phyloP scores from a whole-genome alignment of 257 asterid genomes.

The Nicotiana obtusifolia region DNA sequence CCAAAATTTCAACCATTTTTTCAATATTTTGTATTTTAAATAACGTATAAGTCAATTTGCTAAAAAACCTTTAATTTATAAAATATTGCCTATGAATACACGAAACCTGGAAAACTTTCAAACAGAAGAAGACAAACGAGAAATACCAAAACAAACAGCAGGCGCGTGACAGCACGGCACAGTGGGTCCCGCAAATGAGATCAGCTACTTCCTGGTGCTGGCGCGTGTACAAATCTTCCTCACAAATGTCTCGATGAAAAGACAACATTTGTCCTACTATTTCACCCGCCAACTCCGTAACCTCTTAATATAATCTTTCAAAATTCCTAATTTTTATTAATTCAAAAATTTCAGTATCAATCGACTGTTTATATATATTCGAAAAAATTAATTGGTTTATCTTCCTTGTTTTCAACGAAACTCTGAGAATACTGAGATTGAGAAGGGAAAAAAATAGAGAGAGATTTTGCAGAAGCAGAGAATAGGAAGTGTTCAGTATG shows the following conservation, averaged over 20 bases:
- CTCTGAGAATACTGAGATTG: neutral
- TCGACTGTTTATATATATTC: neutral
- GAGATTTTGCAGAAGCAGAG: too few species aligned
- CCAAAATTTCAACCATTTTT: neutral
- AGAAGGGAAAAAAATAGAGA: neutral
- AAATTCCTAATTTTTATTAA: neutral
- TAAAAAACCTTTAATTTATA: neutral
- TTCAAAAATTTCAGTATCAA: neutral
- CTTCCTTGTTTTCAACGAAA: slow-evolving; percentile 5
- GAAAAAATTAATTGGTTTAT: neutral
- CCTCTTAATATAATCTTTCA: neutral
- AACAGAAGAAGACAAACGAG: slow-evolving; percentile 9
- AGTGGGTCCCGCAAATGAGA: slow-evolving; percentile 21
- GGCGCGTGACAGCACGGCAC: slow-evolving; percentile 7
- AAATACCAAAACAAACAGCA: neutral
- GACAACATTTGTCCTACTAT: slow-evolving; percentile 43
- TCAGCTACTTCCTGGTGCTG: slow-evolving; percentile 22
- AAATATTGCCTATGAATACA: neutral
- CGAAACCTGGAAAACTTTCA: neutral
- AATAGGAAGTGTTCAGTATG: neutral
- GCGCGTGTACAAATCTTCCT: slow-evolving; percentile 50
- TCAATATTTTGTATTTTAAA: neutral
- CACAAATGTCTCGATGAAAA: slow-evolving; percentile 47
- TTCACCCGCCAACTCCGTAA: slow-evolving; percentile 15
- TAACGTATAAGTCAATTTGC: neutral